These are phyloP conservation scores for Sporothrix dimorphospora DNA, from an alignment of 2,329 filamentous ascomycete genomes.

Conservation along the genomic window DNA sequence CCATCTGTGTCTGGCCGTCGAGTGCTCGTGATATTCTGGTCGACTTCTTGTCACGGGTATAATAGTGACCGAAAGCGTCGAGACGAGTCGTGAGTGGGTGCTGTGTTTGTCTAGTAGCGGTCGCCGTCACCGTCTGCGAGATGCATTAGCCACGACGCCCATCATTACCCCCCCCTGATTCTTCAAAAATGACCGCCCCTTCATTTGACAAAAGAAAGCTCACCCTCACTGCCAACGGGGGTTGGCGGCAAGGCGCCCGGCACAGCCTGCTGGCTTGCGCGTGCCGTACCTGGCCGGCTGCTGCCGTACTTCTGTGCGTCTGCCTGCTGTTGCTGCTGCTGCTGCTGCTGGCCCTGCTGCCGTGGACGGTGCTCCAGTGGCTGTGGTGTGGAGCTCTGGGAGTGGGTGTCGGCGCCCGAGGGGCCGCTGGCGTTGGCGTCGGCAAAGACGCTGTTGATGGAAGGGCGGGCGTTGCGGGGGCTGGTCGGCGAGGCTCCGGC, in stretches of 20 bases:
- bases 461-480: conserved; percentile 36
- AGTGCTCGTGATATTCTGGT: background rate
- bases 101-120: conserved; percentile 36
- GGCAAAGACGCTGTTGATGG: conserved; percentile 39
- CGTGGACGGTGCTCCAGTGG: conserved; percentile 31
- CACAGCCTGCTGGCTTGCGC: conserved; percentile 54
- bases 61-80: background rate
- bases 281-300: conserved; percentile 59
- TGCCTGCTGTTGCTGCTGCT: conserved; percentile 36
- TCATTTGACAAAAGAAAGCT: conserved; percentile 36
- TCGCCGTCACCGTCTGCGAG: conserved; percentile 49
- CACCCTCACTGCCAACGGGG: conserved; percentile 65
- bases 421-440: conserved; percentile 34
- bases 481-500: background rate
- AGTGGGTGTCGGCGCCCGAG: conserved; percentile 25
- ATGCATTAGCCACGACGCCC: conserved; percentile 40
- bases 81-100: background rate
- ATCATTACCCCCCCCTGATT: background rate
- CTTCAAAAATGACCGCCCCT: background rate
- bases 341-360: conserved; percentile 31
- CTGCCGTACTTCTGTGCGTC: conserved; percentile 46
- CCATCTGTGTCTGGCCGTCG: background rate
- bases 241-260: conserved; percentile 64
- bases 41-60: background rate
- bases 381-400: conserved; percentile 32